Percentiles rank a stretch among this genome's conserved stretches.
Conservation (phyloP, 1,284 basidiomycete species). For the Bondarzewia mesenterica region DNA sequence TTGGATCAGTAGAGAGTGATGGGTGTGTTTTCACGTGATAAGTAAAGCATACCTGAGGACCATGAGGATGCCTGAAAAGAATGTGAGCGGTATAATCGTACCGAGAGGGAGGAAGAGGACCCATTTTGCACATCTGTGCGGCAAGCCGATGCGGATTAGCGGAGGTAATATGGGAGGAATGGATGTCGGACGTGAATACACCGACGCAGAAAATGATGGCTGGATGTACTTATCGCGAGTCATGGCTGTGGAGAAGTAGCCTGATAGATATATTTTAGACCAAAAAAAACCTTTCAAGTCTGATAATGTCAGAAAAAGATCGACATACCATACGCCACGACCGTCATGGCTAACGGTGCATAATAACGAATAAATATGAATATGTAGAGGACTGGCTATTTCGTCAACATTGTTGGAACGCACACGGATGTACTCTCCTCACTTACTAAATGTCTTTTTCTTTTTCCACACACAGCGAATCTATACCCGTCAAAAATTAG, state of each 20-base stretch:
- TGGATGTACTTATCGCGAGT: slow-evolving; percentile 10
- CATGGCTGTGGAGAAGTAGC: slow-evolving; percentile 12
- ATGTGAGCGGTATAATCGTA: slow-evolving; percentile 9
- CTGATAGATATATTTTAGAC: too few relatives aligned
- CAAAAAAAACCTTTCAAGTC: too few relatives aligned
- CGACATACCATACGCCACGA: slow-evolving; percentile 12
- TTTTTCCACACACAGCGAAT: slow-evolving; percentile 10
- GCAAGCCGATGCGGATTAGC: too few relatives aligned
- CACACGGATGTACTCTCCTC: neutral
- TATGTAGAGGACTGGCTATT: slow-evolving; percentile 14
- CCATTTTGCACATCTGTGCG: slow-evolving; percentile 10
- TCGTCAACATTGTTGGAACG: too few relatives aligned
- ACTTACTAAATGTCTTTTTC: slow-evolving; percentile 12
- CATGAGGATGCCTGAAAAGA: slow-evolving; percentile 14
- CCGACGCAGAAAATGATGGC: too few relatives aligned
- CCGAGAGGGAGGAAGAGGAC: slow-evolving; percentile 12
- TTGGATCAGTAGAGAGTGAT: too few relatives aligned
- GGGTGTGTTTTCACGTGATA: too few relatives aligned
- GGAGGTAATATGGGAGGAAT: too few relatives aligned
- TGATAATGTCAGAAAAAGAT: neutral
- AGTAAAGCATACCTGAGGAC: slow-evolving; percentile 12
- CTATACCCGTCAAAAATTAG: too few relatives aligned
- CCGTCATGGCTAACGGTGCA: slow-evolving; percentile 7
- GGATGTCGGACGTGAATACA: too few relatives aligned
- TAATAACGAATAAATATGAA: slow-evolving; percentile 13